phyloP scores from a whole-genome alignment of 1,139 yeast genomes.

The Pichia sp. region DNA sequence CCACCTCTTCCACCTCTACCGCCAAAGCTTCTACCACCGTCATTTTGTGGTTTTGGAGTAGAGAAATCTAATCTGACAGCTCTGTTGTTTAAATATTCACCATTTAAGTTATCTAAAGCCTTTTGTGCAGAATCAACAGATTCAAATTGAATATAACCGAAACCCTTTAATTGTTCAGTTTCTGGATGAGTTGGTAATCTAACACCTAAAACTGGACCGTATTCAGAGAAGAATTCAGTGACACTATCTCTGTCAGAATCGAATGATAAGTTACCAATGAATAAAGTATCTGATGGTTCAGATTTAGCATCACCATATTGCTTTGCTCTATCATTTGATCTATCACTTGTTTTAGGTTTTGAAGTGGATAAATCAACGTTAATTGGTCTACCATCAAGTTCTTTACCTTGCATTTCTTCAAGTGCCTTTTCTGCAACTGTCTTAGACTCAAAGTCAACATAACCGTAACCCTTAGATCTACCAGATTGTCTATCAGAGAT shows the following conservation, averaged over 20 bases:
- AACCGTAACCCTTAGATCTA: slow-evolving; percentile 96
- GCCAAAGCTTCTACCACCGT: slow-evolving; percentile 33
- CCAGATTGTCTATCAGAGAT: slow-evolving; percentile 89
- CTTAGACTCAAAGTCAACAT: slow-evolving; percentile 82
- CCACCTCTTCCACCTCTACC: slow-evolving; percentile 24
- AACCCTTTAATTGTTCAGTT: slow-evolving; percentile 97
- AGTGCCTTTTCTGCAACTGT: slow-evolving; percentile 85
- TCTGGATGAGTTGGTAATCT: slow-evolving; percentile 98
- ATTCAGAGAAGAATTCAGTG: slow-evolving; percentile 62
- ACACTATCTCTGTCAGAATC: slow-evolving; percentile 75
- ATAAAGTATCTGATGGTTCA: slow-evolving; percentile 89
- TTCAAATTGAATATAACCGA: slow-evolving; percentile 92
- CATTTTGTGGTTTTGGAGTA: slow-evolving; percentile 56
- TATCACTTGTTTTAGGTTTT: slow-evolving; percentile 56
- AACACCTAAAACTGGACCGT: slow-evolving; percentile 79
- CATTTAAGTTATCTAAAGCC: slow-evolving; percentile 83
- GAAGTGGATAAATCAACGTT: slow-evolving; percentile 89
- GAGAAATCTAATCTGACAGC: slow-evolving; percentile 93
- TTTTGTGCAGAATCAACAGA: slow-evolving; percentile 84
- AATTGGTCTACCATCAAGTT: slow-evolving; percentile 94
- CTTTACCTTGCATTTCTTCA: slow-evolving; percentile 79
- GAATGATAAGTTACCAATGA: slow-evolving; percentile 93
- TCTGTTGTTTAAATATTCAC: slow-evolving; percentile 85
- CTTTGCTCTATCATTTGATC: slow-evolving; percentile 69
- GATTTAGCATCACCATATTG: slow-evolving; percentile 86